Percentiles rank a stretch among this genome's conserved stretches.
Conservation (phyloP, 306 rosid species). For the Citrullus colocynthis region DNA sequence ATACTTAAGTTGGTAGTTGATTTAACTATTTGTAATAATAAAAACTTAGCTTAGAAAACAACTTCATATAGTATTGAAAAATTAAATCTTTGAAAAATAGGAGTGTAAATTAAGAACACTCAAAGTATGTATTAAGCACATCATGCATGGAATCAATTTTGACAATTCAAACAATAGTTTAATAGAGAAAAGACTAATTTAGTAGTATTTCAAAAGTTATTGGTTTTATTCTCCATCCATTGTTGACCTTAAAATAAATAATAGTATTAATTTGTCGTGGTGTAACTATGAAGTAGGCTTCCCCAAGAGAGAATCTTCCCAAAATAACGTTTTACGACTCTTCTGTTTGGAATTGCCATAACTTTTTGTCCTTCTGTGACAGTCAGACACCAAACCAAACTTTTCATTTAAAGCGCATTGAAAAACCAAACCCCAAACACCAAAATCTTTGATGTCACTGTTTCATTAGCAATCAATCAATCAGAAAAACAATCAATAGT, state of each 20-base stretch:
- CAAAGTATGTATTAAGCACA: not conserved
- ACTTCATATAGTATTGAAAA: too few relatives aligned
- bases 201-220: too few relatives aligned
- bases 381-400: not conserved
- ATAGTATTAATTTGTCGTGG: not conserved
- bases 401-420: not conserved
- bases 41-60: not conserved
- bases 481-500: too few relatives aligned
- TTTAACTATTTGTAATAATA: not conserved
- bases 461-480: not conserved
- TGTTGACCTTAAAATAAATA: too few relatives aligned
- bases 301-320: too few relatives aligned
- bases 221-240: too few relatives aligned
- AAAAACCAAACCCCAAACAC: not conserved
- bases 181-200: too few relatives aligned
- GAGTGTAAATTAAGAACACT: not conserved
- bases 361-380: not conserved
- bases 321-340: too few relatives aligned
- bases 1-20: too few relatives aligned
- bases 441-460: not conserved
- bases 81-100: too few relatives aligned
- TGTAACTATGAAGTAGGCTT: not conserved
- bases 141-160: not conserved
- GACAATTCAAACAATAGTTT: too few relatives aligned
- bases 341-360: not conserved